phyloP scores from a whole-genome alignment of 305 asterid species.

The Galium porrigens region DNA sequence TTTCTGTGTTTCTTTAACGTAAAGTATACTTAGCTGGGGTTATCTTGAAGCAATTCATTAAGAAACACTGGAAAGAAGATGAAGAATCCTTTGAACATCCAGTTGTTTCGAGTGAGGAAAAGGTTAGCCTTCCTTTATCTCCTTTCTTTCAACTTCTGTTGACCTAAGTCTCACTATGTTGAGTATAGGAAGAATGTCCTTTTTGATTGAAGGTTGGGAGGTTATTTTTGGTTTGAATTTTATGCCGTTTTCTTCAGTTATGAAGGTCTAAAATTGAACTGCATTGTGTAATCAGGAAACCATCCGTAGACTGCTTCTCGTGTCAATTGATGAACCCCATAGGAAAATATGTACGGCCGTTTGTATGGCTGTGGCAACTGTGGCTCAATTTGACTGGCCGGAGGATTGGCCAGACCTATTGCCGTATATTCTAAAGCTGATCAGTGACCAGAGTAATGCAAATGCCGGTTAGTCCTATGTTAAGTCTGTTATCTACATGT shows the following conservation, averaged over 20 bases:
- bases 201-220: background rate
- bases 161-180: background rate
- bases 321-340: constrained; percentile 58
- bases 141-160: constrained; percentile 8
- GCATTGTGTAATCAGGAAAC: constrained; percentile 36
- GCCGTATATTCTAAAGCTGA: constrained; percentile 50
- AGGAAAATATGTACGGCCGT: constrained; percentile 79
- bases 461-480: constrained; percentile 50
- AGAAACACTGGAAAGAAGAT: constrained; percentile 77
- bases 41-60: constrained; percentile 71
- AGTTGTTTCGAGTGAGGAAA: constrained; percentile 55
- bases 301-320: constrained; percentile 52
- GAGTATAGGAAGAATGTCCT: background rate
- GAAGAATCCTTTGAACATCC: constrained; percentile 87
- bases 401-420: constrained; percentile 88
- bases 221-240: background rate
- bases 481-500: background rate
- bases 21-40: constrained; percentile 74
- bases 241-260: background rate
- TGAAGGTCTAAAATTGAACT: constrained; percentile 10
- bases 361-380: constrained; percentile 66
- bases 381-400: constrained; percentile 86
- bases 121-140: constrained; percentile 32
- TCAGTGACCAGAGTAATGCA: constrained; percentile 47
- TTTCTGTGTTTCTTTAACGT: constrained; percentile 40